phyloP scores from a whole-genome alignment of 2,329 filamentous ascomycete species.

The Aspergillus udagawae region DNA sequence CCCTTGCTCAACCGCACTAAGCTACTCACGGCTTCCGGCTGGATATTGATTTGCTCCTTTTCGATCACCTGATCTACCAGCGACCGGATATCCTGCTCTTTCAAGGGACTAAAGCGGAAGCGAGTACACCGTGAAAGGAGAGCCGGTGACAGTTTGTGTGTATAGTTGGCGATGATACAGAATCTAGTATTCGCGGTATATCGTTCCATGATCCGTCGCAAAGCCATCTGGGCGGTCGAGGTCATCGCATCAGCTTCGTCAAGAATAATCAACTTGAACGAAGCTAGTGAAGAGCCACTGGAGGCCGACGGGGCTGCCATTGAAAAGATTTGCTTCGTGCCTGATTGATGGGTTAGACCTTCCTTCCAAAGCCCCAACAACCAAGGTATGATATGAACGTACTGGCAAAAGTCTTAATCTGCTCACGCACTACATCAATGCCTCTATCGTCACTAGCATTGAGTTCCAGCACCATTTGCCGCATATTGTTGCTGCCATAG shows the following conservation, averaged over 20 bases:
- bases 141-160: slow-evolving; percentile 92
- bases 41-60: slow-evolving; percentile 81
- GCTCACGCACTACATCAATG: slow-evolving; percentile 95
- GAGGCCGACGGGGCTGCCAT: slow-evolving; percentile 47
- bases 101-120: slow-evolving; percentile 91
- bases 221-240: slow-evolving; percentile 95
- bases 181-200: slow-evolving; percentile 98
- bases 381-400: slow-evolving; percentile 11
- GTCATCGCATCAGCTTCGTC: slow-evolving; percentile 99
- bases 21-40: slow-evolving; percentile 72
- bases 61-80: slow-evolving; percentile 86
- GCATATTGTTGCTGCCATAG: slow-evolving; percentile 87
- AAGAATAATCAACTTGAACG: slow-evolving; percentile 93
- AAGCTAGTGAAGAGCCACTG: slow-evolving; percentile 53
- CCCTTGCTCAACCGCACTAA: slow-evolving; percentile 86
- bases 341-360: slow-evolving; percentile 18
- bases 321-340: slow-evolving; percentile 95
- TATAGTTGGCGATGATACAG: slow-evolving; percentile 98
- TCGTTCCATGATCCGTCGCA: slow-evolving; percentile 97
- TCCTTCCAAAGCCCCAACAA: neutral
- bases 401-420: slow-evolving; percentile 98
- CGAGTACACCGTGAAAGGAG: slow-evolving; percentile 89
- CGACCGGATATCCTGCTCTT: slow-evolving; percentile 77
- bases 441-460: slow-evolving; percentile 97
- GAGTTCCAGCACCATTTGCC: slow-evolving; percentile 96